Base-by-base conservation (phyloP, 176 grass and related monocot species). In the Thalia dealbata region DNA sequence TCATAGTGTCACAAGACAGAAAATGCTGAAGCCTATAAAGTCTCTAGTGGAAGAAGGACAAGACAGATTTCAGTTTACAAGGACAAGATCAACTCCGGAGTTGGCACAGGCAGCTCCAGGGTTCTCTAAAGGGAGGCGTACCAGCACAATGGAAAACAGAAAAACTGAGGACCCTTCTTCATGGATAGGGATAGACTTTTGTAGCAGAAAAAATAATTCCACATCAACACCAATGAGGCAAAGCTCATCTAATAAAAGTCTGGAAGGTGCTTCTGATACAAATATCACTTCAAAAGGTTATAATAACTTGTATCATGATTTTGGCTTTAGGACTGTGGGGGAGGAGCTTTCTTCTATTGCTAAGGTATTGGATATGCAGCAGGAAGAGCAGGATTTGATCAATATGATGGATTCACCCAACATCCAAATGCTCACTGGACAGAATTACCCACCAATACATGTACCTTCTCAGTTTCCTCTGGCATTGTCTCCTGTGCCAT, bases 31-130 rank as follows among this genome's bases (percentile, higher is more conserved):
- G 73, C 43, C 72, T 68, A 28, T 38, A 45, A 38, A 80, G 29
- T 78, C 81, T 76, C 26, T 77, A 4, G 78, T 78, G 18, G 84
- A 81, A 26, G 86, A 84, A 80, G 83, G 86, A 21, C 72, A 88
- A 72, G 83, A 52, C 27, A 83, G 68, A 73, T 84, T 81, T 63
- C 84, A 82, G 29, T 96, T 96, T 84, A 86, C 78, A 80, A 85
- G 88, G 85, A 89, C 86, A 55, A 84, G 71, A 50, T 96, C 91
- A 60, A 91, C 85, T 78, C 91, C 91, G 74, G 91, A 96, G 64
- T 71, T 96, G 79, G 84, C 86, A 60, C 85, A 81, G 16, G 78
- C 83, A 81, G 86, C 86, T 61, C 22, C 72, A 48, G 88, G 86
- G n/a, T 85, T 86, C 58, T 79, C 84, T 79, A 78, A 38, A 60